Conservation (phyloP, 352 stramenopile species). For the Phytopythium oedochilum region DNA sequence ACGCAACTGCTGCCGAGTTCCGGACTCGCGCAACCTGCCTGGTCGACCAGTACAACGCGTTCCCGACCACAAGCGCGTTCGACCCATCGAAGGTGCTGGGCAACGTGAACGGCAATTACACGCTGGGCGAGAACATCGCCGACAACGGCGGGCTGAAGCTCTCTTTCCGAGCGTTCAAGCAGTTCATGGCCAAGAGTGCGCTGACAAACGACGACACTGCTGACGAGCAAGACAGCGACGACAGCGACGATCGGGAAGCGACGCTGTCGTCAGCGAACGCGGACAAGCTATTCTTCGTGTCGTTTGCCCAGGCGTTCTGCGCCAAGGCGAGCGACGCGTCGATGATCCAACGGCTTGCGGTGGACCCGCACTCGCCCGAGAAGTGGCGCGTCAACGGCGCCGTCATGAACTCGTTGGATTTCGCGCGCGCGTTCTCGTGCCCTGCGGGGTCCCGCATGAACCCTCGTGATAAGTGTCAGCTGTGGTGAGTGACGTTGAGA, state of each 20-base stretch:
- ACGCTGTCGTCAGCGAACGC: constrained; percentile 9
- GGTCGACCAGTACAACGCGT: constrained; percentile 55
- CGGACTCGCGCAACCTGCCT: constrained; percentile 48
- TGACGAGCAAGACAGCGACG: constrained; percentile 13
- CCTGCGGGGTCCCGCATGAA: constrained; percentile 56
- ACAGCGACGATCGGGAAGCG: constrained; percentile 14
- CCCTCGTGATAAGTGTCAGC: constrained; percentile 54
- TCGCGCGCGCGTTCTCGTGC: constrained; percentile 57
- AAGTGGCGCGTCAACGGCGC: constrained; percentile 76
- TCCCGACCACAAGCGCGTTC: constrained; percentile 32
- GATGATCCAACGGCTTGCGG: constrained; percentile 41
- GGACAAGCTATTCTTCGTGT: constrained; percentile 75
- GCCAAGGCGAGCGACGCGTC: constrained; percentile 52
- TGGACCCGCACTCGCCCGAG: constrained; percentile 60
- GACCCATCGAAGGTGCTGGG: constrained; percentile 42
- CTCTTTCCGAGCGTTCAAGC: constrained; percentile 54
- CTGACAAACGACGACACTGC: constrained; percentile 4
- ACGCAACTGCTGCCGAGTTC: constrained; percentile 79
- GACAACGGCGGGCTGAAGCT: constrained; percentile 82
- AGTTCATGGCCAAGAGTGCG: constrained; percentile 19
- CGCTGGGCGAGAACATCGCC: constrained; percentile 78
- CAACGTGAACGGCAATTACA: constrained; percentile 75
- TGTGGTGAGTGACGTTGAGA: constrained; percentile 47
- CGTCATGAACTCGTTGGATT: constrained; percentile 75
- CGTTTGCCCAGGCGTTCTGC: constrained; percentile 73